phyloP scores from a whole-genome alignment of 768 basidiomycete genomes.

The Calocera viscosa region DNA sequence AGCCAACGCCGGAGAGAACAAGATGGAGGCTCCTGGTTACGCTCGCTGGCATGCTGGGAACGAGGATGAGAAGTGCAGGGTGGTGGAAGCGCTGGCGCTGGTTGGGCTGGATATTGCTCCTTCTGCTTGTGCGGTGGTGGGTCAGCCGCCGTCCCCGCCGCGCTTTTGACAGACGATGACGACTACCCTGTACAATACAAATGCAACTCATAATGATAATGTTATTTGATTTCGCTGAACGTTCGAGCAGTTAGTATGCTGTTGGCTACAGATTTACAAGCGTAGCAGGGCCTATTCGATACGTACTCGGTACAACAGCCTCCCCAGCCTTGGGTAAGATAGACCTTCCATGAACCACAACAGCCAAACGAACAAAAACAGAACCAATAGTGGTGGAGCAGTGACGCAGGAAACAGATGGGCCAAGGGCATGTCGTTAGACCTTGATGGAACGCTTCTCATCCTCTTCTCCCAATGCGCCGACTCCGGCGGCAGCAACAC shows the following conservation, averaged over 20 bases:
- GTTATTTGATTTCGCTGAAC: constrained; percentile 6
- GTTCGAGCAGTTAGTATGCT: not conserved
- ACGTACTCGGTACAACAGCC: constrained; percentile 6
- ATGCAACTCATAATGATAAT: not conserved
- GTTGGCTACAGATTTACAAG: constrained; percentile 2
- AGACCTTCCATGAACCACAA: not conserved
- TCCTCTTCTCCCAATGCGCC: not conserved
- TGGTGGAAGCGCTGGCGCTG: constrained; percentile 7
- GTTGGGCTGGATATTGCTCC: not conserved
- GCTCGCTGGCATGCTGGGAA: not conserved
- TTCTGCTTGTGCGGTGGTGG: not conserved
- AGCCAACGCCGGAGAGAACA: not conserved
- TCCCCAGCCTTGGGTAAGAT: not conserved
- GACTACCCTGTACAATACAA: not conserved
- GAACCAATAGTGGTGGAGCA: not conserved
- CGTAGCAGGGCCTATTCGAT: not conserved
- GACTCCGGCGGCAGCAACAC: not conserved
- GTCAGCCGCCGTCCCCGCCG: not conserved
- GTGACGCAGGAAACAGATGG: not conserved
- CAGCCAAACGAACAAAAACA: not conserved
- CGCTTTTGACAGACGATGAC: not conserved
- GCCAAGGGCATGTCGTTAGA: not conserved
- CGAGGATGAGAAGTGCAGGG: not conserved
- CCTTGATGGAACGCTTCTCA: not conserved
- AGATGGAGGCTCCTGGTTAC: not conserved